Percentiles rank a stretch among this genome's conserved stretches.
These are phyloP conservation scores for Rossbeevera mucosa DNA, from an alignment of 768 basidiomycete genomes.

Conservation along the genomic window DNA sequence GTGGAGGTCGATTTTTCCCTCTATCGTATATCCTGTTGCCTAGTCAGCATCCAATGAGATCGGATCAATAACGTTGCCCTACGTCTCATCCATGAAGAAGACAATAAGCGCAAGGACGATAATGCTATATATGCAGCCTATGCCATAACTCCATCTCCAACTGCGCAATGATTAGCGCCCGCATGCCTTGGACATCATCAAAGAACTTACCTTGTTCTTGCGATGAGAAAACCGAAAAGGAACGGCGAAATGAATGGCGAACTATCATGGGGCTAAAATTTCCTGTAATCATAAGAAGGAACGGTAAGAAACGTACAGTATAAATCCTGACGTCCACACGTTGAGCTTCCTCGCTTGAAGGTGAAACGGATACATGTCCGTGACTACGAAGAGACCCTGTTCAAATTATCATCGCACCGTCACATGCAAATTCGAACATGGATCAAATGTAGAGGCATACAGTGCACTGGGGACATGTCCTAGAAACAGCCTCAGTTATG, in stretches of 20 bases:
- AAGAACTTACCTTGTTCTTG: conserved; percentile 16
- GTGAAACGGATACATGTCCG: conserved; percentile 52
- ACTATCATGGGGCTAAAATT: conserved; percentile 26
- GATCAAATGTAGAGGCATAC: conserved; percentile 21
- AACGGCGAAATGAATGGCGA: conserved; percentile 30
- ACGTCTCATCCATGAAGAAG: conserved; percentile 51
- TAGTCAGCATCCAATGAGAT: not conserved
- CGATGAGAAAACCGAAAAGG: conserved; percentile 27
- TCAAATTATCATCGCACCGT: not conserved
- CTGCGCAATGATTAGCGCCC: conserved; percentile 17
- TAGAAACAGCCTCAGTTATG: conserved; percentile 10
- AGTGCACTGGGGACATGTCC: conserved; percentile 50
- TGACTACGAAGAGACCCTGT: conserved; percentile 43
- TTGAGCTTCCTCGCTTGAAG: conserved; percentile 49
- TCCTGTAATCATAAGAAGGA: conserved; percentile 21
- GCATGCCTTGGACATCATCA: too few species aligned
- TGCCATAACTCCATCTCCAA: conserved; percentile 52
- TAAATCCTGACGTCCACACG: conserved; percentile 51
- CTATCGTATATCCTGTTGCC: conserved; percentile 45
- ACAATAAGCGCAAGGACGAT: conserved; percentile 44
- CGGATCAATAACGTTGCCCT: conserved; percentile 5
- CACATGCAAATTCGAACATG: not conserved
- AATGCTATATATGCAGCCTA: conserved; percentile 44
- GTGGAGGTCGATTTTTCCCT: conserved; percentile 31
- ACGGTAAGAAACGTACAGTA: conserved; percentile 41